Base-by-base conservation (phyloP, 371 early-diverging fungal genomes). In the Catenaria anguillulae region DNA sequence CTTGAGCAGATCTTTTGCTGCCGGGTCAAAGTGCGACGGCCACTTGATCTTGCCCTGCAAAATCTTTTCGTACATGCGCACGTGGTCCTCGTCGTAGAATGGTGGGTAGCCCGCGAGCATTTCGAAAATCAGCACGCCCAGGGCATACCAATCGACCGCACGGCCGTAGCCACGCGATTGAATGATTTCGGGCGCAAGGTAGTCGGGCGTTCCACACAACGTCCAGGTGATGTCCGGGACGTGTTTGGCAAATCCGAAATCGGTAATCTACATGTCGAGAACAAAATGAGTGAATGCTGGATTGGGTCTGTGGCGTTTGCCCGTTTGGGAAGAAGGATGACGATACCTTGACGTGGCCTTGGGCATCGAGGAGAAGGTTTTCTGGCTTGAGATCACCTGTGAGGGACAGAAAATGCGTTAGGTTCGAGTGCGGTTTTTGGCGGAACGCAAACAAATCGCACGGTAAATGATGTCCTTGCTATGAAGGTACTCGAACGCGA, bases 191-290 rank as follows among this genome's bases (percentile, higher is more conserved):
- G 88, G 88, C 21, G 85, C 83, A 19, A 87, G 83, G 67, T 86
- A 87, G 66, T 87, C 86, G 40, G 88, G 88, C 0, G 88, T 87
- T 19, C 88, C 88, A 65, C 88, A 87, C 67, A 86, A 74, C 6
- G 86, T 86, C 62, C 61, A 65, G 23, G 56, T 62, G 36, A 61
- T 42, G 52, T 60, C 62, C 21, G 65, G 56, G 13, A 58, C 58
- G 13, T 71, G 65, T 62, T 96, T 97, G 35, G 99, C 95, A 82
- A 98, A 98, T 2, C 99, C 99, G 81, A 99, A 98, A 75, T 99
- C 99, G 3, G 98, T 91, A 56, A 99, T 89, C 74, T 40, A 17
- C n/a, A n/a, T n/a, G n/a, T n/a, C n/a, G n/a, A n/a, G n/a, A n/a
- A n/a, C n/a, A n/a, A n/a, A n/a, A n/a, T n/a, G n/a, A n/a, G n/a